Percentiles rank a stretch among this genome's conserved stretches.
Conservation (phyloP, 2,329 filamentous ascomycete species). For the Colletotrichum graminicola region DNA sequence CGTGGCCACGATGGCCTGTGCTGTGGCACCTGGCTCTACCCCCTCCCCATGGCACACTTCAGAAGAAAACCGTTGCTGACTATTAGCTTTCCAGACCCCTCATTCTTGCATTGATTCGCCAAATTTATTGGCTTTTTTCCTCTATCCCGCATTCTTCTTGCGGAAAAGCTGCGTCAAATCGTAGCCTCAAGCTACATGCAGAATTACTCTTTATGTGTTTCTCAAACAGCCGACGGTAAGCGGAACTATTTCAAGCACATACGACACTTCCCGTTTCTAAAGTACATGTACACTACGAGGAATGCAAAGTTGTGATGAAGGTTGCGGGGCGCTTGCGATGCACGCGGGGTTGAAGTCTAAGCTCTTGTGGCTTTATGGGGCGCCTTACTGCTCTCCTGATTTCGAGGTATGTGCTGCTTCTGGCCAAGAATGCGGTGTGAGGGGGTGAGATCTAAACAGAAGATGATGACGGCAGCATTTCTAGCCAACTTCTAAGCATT, state of each 20-base stretch:
- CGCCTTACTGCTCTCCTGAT: background rate
- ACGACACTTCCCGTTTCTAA: background rate
- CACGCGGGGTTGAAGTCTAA: conserved; percentile 39
- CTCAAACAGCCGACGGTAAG: conserved; percentile 31
- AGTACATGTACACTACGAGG: background rate
- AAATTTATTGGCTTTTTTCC: conserved; percentile 28
- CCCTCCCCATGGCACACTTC: background rate
- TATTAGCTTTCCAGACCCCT: conserved; percentile 33
- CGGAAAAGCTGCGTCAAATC: conserved; percentile 9
- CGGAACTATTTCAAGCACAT: conserved; percentile 1
- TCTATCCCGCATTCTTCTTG: background rate
- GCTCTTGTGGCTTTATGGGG: conserved; percentile 13
- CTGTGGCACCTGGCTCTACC: conserved; percentile 21
- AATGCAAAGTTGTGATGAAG: conserved; percentile 27
- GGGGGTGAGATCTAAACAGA: conserved; percentile 3
- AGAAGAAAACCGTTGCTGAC: conserved; percentile 10
- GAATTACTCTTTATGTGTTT: conserved; percentile 8
- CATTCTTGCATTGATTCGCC: conserved; percentile 31
- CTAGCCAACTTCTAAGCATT: background rate
- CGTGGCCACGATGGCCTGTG: conserved; percentile 28
- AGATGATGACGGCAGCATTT: conserved; percentile 26
- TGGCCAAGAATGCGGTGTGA: conserved; percentile 5
- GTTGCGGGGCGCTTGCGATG: conserved; percentile 37
- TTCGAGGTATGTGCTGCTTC: conserved; percentile 9
- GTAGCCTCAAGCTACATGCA: background rate